Percentiles rank a stretch among this genome's conserved stretches.
These are phyloP conservation scores for Cutaneotrichosporon cyanovorans DNA, from an alignment of 1,284 basidiomycete species.

Conservation along the genomic window DNA sequence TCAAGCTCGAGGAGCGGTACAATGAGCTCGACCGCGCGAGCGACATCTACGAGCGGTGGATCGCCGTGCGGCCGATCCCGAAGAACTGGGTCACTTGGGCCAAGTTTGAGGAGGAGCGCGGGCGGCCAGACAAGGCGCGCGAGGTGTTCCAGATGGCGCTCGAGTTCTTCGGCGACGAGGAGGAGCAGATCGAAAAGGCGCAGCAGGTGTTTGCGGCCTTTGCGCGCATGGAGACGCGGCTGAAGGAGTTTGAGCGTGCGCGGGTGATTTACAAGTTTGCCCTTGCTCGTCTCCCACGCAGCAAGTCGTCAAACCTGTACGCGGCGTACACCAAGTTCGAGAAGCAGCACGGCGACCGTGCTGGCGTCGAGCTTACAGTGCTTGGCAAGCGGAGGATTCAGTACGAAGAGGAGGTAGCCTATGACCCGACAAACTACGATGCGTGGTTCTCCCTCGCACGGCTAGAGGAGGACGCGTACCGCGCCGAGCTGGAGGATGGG, in stretches of 20 bases:
- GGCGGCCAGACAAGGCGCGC: conserved; percentile 75
- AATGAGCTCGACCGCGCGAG: conserved; percentile 86
- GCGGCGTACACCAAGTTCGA: conserved; percentile 93
- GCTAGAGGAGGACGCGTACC: conserved; percentile 80
- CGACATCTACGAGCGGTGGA: conserved; percentile 88
- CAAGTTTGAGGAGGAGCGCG: conserved; percentile 93
- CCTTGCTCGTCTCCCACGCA: conserved; percentile 77
- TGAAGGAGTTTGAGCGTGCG: conserved; percentile 94
- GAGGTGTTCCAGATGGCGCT: conserved; percentile 96
- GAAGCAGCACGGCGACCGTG: conserved; percentile 89
- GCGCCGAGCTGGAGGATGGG: conserved; percentile 68
- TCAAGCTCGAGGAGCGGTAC: conserved; percentile 93
- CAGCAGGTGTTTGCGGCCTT: conserved; percentile 88
- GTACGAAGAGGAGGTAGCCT: conserved; percentile 86
- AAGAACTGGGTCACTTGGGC: conserved; percentile 94
- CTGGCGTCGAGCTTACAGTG: conserved; percentile 85
- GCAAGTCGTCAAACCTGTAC: conserved; percentile 72
- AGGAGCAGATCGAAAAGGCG: conserved; percentile 93
- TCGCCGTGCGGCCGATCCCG: conserved; percentile 86
- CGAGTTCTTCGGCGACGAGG: conserved; percentile 95
- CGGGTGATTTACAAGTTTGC: conserved; percentile 99
- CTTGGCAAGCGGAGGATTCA: conserved; percentile 93
- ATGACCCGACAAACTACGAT: conserved; percentile 89
- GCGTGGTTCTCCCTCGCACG: conserved; percentile 97
- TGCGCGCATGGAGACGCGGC: conserved; percentile 92